Evolutionary conservation across 202 grass and related monocot species (phyloP).

Genomic region (Digitaria exilis): DNA sequence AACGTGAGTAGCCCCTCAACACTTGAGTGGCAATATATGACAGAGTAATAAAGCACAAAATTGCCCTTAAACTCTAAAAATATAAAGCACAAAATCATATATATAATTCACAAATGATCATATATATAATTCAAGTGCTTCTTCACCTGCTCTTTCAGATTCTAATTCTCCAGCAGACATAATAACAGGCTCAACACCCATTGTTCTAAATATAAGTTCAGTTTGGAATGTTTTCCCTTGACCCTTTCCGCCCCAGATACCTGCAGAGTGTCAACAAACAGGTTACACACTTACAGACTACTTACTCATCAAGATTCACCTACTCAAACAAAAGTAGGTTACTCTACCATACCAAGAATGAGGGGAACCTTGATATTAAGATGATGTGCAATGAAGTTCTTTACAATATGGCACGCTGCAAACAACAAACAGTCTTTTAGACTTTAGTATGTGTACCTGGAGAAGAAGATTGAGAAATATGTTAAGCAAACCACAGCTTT

Average conservation of each 20-base stretch:
- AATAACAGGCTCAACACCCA: slow-evolving; percentile 90
- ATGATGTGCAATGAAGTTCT: slow-evolving; percentile 80
- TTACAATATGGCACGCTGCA: slow-evolving; percentile 91
- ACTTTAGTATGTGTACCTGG: slow-evolving; percentile 41
- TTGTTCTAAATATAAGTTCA: slow-evolving; percentile 93
- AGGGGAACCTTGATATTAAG: slow-evolving; percentile 82
- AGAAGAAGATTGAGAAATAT: slow-evolving; percentile 27
- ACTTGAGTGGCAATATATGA: slow-evolving; percentile 1
- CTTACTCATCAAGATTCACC: slow-evolving; percentile 9
- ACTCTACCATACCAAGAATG: slow-evolving; percentile 92
- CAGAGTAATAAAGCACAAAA: slow-evolving; percentile 18
- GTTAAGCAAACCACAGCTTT: background rate
- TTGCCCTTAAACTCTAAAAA: too few relatives aligned
- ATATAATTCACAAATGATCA: too few relatives aligned
- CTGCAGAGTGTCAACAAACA: slow-evolving; percentile 42
- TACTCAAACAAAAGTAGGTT: slow-evolving; percentile 18
- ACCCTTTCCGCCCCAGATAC: slow-evolving; percentile 95
- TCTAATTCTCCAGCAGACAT: slow-evolving; percentile 97
- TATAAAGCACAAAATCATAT: too few relatives aligned
- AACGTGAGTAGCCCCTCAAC: background rate
- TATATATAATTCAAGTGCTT: slow-evolving; percentile 25
- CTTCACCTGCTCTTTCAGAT: slow-evolving; percentile 89
- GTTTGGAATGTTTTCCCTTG: slow-evolving; percentile 98
- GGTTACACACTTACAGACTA: background rate
- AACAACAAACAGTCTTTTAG: slow-evolving; percentile 61